These are phyloP conservation scores for Panicum virgatum DNA, from an alignment of 202 grass and related monocot species.

Conservation along the genomic window DNA sequence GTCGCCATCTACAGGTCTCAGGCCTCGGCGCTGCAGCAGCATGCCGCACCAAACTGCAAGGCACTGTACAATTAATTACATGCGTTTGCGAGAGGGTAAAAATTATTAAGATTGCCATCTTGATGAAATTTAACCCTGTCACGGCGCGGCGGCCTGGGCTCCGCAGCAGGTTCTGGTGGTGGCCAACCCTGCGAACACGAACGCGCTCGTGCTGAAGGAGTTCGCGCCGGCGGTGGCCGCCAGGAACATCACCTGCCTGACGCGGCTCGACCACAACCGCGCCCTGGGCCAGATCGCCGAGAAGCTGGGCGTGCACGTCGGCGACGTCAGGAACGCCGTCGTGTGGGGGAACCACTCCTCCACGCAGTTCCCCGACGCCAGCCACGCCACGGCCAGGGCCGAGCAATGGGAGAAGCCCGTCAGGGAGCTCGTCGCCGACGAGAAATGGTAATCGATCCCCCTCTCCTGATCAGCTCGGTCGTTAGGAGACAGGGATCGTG, in stretches of 20 bases:
- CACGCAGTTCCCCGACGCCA: conserved; percentile 73
- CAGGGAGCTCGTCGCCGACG: conserved; percentile 54
- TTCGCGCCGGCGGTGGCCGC: conserved; percentile 55
- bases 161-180: conserved; percentile 70
- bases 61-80: background rate
- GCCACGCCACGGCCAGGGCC: conserved; percentile 57
- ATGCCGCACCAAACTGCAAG: conserved; percentile 81
- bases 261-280: conserved; percentile 86
- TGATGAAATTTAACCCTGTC: background rate
- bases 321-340: conserved; percentile 70
- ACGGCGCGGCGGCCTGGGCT: background rate
- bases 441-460: conserved; percentile 51
- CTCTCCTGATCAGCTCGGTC: background rate
- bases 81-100: background rate
- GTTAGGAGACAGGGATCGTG: background rate
- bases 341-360: conserved; percentile 93
- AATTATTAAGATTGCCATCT: background rate
- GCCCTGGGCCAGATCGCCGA: conserved; percentile 64
- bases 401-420: conserved; percentile 46
- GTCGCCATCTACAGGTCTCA: conserved; percentile 69
- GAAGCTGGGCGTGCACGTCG: conserved; percentile 54
- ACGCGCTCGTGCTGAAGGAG: conserved; percentile 71
- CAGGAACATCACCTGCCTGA: conserved; percentile 88
- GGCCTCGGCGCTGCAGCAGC: conserved; percentile 59
- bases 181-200: conserved; percentile 84